Conservation (phyloP, 495 filamentous ascomycete species). For the Lentithecium fluviatile region DNA sequence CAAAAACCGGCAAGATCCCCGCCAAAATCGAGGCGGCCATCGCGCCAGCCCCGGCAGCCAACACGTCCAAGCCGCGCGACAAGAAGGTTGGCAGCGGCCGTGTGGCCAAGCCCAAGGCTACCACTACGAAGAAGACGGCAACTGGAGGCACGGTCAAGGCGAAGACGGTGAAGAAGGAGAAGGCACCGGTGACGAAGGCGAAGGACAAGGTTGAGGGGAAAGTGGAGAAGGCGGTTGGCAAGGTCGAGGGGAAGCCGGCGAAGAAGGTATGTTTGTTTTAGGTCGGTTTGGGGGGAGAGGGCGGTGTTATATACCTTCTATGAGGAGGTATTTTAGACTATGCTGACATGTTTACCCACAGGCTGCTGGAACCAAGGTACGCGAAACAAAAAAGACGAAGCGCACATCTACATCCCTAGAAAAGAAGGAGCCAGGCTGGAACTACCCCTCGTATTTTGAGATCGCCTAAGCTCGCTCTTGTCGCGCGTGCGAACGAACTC, state of each 20-base stretch:
- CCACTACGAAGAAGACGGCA: slow-evolving; percentile 11
- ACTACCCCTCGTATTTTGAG: too few relatives aligned
- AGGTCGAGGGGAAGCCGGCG: slow-evolving; percentile 24
- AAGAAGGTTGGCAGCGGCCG: slow-evolving; percentile 31
- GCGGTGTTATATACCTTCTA: neutral
- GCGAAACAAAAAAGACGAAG: too few relatives aligned
- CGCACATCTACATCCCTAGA: too few relatives aligned
- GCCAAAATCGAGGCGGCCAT: slow-evolving; percentile 20
- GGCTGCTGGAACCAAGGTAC: slow-evolving; percentile 28
- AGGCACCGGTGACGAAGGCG: slow-evolving; percentile 18
- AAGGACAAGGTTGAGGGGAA: slow-evolving; percentile 40
- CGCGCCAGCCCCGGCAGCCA: slow-evolving; percentile 28
- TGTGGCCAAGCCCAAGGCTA: slow-evolving; percentile 29
- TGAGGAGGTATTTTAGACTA: neutral
- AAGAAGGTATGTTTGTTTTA: slow-evolving; percentile 35
- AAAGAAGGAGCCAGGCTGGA: too few relatives aligned
- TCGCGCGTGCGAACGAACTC: too few relatives aligned
- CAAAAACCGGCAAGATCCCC: slow-evolving; percentile 36
- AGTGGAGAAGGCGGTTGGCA: slow-evolving; percentile 38
- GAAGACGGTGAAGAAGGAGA: slow-evolving; percentile 14
- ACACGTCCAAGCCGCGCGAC: slow-evolving; percentile 41
- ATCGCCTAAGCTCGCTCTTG: too few relatives aligned
- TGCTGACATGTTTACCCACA: slow-evolving; percentile 1
- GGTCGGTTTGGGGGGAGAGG: neutral
- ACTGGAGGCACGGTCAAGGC: neutral